Evolutionary conservation across 345 rosid genomes (phyloP).

Genomic region (Boechera divaricarpa): DNA sequence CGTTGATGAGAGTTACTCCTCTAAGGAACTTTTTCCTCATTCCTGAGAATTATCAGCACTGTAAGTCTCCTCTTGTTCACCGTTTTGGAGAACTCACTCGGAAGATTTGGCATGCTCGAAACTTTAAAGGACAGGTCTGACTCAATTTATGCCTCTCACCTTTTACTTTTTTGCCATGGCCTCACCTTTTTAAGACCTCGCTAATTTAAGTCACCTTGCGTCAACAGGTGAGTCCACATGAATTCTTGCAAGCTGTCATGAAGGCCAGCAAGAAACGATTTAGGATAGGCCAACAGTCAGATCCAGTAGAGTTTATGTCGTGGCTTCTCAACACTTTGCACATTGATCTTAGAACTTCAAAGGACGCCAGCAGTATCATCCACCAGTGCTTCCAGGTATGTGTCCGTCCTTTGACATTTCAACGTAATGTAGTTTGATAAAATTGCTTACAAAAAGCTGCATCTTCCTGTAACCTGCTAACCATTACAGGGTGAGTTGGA

Average conservation of each 20-base stretch:
- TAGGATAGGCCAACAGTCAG: constrained; percentile 89
- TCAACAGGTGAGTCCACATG: constrained; percentile 97
- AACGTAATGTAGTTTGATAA: background rate
- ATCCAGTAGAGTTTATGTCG: constrained; percentile 94
- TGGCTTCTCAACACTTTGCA: constrained; percentile 98
- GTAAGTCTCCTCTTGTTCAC: constrained; percentile 82
- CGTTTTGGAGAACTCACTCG: constrained; percentile 94
- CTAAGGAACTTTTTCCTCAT: constrained; percentile 89
- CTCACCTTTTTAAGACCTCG: constrained; percentile 6
- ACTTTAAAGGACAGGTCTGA: constrained; percentile 97
- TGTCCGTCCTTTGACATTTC: constrained; percentile 5
- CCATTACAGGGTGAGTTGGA: constrained; percentile 81
- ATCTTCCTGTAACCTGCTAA: constrained; percentile 6
- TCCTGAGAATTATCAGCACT: constrained; percentile 86
- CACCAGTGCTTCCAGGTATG: constrained; percentile 91
- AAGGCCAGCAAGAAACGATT: constrained; percentile 87
- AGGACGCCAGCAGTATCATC: constrained; percentile 74
- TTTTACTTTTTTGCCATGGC: background rate
- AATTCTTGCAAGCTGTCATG: constrained; percentile 98
- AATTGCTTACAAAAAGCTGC: background rate
- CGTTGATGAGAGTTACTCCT: constrained; percentile 93
- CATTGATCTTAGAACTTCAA: constrained; percentile 65
- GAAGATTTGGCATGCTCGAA: constrained; percentile 95
- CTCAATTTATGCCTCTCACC: constrained; percentile 12
- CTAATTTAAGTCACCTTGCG: constrained; percentile 16